These are phyloP conservation scores for Biscogniauxia mediterranea DNA, from an alignment of 2,329 filamentous ascomycete genomes.

Conservation along the genomic window DNA sequence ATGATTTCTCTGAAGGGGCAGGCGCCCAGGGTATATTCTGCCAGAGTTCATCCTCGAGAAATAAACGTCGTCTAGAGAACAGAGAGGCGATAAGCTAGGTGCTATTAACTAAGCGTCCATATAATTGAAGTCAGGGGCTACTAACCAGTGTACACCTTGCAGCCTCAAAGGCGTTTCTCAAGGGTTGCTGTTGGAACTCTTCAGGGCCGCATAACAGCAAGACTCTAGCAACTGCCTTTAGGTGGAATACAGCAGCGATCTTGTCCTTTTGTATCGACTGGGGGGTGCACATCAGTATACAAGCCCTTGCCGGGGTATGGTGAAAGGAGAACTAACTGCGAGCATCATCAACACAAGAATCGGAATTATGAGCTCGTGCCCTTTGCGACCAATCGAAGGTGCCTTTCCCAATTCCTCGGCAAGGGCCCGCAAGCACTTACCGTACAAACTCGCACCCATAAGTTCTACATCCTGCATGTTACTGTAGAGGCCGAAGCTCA, in stretches of 20 bases:
- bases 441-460: no score
- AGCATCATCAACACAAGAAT: no score
- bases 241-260: conserved; percentile 13
- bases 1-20: conserved; percentile 12
- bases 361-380: no score
- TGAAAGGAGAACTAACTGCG: no score
- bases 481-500: conserved; percentile 17
- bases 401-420: no score
- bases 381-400: no score
- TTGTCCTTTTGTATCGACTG: conserved; percentile 15
- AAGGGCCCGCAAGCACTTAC: no score
- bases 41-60: conserved; percentile 18
- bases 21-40: conserved; percentile 16
- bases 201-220: conserved; percentile 15
- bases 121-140: background rate
- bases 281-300: background rate
- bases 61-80: conserved; percentile 14
- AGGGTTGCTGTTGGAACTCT: conserved; percentile 17
- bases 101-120: background rate
- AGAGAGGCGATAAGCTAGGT: conserved; percentile 16
- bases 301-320: conserved; percentile 7
- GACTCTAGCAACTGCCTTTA: conserved; percentile 15
- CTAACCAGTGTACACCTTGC: conserved; percentile 19
- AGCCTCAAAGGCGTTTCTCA: conserved; percentile 21
- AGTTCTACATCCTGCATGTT: conserved; percentile 3